These are phyloP conservation scores for Kalaharituber pfeilii DNA, from an alignment of 2,329 filamentous ascomycete species.

Conservation along the genomic window DNA sequence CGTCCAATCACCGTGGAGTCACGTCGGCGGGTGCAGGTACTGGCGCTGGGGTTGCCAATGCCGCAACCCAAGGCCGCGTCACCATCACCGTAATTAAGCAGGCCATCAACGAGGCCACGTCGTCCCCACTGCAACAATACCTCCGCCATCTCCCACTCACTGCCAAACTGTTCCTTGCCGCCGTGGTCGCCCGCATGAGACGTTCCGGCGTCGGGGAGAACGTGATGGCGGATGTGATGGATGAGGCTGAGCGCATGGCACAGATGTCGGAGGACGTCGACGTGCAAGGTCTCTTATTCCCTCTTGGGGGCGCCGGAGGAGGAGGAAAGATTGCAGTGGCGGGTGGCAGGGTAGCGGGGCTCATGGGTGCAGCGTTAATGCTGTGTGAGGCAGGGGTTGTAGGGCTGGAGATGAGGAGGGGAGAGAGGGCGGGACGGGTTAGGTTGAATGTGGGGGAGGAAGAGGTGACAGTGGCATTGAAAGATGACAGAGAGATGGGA, in stretches of 20 bases:
- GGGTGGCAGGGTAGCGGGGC: conserved; percentile 36
- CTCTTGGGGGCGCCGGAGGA: conserved; percentile 25
- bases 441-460: conserved; percentile 75
- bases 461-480: conserved; percentile 72
- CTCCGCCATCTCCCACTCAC: conserved; percentile 65
- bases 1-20: conserved; percentile 22
- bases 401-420: conserved; percentile 60
- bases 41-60: too few species aligned
- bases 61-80: conserved; percentile 40
- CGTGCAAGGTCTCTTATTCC: conserved; percentile 44
- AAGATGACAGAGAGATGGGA: conserved; percentile 73
- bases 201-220: conserved; percentile 76
- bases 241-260: conserved; percentile 60
- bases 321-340: conserved; percentile 24
- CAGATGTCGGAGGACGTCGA: conserved; percentile 39
- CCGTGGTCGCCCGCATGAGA: conserved; percentile 59
- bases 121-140: conserved; percentile 78
- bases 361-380: conserved; percentile 61
- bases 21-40: conserved; percentile 15
- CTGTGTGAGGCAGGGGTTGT: conserved; percentile 77
- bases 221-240: conserved; percentile 71
- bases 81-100: conserved; percentile 87
- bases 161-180: conserved; percentile 70
- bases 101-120: conserved; percentile 88
- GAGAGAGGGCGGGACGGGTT: conserved; percentile 75